These are phyloP conservation scores for Aegilops bicornis DNA, from an alignment of 176 grass and related monocot species.

Conservation along the genomic window DNA sequence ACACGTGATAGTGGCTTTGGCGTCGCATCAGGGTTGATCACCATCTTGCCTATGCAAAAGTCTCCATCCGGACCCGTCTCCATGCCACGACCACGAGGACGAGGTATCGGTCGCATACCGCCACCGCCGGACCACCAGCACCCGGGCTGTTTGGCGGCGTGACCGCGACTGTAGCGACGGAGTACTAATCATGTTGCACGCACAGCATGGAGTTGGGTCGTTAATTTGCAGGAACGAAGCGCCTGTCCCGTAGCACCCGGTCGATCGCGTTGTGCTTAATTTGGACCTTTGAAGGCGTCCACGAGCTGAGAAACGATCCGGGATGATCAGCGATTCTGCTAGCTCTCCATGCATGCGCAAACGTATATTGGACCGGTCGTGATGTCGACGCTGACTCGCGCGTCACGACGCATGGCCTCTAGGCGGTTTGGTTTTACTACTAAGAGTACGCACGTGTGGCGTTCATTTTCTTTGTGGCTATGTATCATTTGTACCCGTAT, in stretches of 20 bases:
- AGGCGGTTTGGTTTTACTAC: background rate
- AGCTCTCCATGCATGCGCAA: background rate
- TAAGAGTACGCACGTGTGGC: too few relatives aligned
- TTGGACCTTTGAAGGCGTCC: slow-evolving; percentile 10
- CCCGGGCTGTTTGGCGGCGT: background rate
- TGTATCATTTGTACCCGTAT: too few relatives aligned
- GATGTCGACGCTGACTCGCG: background rate
- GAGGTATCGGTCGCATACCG: background rate
- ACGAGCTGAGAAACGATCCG: background rate
- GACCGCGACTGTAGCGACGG: too few relatives aligned
- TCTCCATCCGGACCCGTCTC: too few relatives aligned
- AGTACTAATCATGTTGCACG: background rate
- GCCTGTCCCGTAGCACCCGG: background rate
- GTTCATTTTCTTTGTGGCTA: too few relatives aligned
- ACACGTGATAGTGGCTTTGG: too few relatives aligned
- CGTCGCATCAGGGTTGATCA: too few relatives aligned
- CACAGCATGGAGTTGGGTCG: background rate
- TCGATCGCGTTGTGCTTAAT: background rate
- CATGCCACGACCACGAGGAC: too few relatives aligned
- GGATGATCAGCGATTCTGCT: background rate
- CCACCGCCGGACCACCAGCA: background rate
- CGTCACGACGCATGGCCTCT: background rate
- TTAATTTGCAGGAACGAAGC: background rate
- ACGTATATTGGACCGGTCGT: background rate
- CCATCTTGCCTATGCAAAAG: too few relatives aligned